Evolutionary conservation across 2,329 filamentous ascomycete species (phyloP).

Genomic region (Bipolaris oryzae): DNA sequence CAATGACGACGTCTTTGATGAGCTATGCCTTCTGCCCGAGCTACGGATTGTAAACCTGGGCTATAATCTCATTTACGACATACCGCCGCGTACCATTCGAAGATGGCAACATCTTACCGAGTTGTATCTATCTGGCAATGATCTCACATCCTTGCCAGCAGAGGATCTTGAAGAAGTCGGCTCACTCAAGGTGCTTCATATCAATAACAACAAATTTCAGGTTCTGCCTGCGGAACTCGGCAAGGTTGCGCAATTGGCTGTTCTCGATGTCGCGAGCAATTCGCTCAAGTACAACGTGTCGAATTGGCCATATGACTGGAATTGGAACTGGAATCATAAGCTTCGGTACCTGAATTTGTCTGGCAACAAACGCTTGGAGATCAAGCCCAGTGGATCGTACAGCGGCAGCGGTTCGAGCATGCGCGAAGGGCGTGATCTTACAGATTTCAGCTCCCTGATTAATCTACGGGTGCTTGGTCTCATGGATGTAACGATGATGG

Average conservation of each 20-base stretch:
- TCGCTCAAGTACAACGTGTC: conserved; percentile 97
- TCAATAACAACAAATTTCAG: conserved; percentile 98
- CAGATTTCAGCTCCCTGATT: conserved; percentile 84
- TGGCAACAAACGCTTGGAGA: conserved; percentile 94
- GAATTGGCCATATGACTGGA: conserved; percentile 99
- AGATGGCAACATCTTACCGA: conserved; percentile 90
- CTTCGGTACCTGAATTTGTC: conserved; percentile 94
- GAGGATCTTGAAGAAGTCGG: conserved; percentile 93
- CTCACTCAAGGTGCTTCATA: conserved; percentile 84
- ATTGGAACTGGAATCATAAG: conserved; percentile 98
- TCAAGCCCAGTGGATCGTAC: conserved; percentile 70
- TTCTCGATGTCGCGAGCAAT: conserved; percentile 95
- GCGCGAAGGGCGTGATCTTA: conserved; percentile 71
- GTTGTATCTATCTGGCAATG: conserved; percentile 93
- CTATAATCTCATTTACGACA: conserved; percentile 92
- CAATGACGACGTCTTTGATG: conserved; percentile 93
- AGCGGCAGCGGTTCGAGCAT: conserved; percentile 53
- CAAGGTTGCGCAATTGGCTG: conserved; percentile 87
- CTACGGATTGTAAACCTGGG: conserved; percentile 89
- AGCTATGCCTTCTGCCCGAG: conserved; percentile 81
- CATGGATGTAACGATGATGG: conserved; percentile 97
- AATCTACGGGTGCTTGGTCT: conserved; percentile 88
- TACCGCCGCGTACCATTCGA: conserved; percentile 85
- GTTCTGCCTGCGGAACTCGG: conserved; percentile 94
- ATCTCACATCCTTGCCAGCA: conserved; percentile 85